Evolutionary conservation across 164 flowering plant species (phyloP).

Genomic region (Euptelea pleiosperma): DNA sequence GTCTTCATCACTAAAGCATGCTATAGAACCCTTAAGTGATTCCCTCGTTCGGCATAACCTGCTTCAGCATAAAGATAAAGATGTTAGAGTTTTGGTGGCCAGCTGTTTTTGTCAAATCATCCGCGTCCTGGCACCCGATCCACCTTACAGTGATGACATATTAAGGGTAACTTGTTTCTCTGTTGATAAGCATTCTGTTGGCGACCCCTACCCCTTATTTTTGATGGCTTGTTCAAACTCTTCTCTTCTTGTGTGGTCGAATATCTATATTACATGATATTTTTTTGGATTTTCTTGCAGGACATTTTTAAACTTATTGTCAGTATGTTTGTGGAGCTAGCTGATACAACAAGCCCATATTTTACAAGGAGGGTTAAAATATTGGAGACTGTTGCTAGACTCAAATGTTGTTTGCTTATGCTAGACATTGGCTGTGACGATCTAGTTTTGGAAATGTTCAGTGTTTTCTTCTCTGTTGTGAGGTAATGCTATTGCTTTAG

Average conservation of each 20-base stretch:
- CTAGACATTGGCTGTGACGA: constrained; percentile 73
- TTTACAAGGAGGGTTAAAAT: constrained; percentile 73
- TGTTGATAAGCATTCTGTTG: background rate
- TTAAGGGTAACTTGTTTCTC: constrained; percentile 43
- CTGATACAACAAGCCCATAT: constrained; percentile 60
- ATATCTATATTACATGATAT: background rate
- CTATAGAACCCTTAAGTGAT: constrained; percentile 50
- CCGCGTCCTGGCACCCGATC: constrained; percentile 85
- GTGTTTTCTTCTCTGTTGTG: constrained; percentile 61
- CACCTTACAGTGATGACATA: constrained; percentile 60
- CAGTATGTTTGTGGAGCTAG: constrained; percentile 60
- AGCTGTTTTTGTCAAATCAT: constrained; percentile 73
- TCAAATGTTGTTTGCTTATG: constrained; percentile 72
- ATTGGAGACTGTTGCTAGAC: constrained; percentile 71
- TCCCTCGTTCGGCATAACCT: constrained; percentile 49
- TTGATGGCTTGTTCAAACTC: background rate
- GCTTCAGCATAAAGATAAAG: constrained; percentile 70
- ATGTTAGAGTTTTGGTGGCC: constrained; percentile 66
- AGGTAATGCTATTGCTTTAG: constrained; percentile 42
- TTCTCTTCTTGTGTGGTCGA: background rate
- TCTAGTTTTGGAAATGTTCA: constrained; percentile 75
- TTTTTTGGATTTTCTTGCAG: constrained; percentile 40
- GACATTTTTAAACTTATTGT: constrained; percentile 66
- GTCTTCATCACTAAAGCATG: constrained; percentile 35
- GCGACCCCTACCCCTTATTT: background rate